Base-by-base conservation (phyloP, 257 asterid genomes). In the Verbascum thapsus region DNA sequence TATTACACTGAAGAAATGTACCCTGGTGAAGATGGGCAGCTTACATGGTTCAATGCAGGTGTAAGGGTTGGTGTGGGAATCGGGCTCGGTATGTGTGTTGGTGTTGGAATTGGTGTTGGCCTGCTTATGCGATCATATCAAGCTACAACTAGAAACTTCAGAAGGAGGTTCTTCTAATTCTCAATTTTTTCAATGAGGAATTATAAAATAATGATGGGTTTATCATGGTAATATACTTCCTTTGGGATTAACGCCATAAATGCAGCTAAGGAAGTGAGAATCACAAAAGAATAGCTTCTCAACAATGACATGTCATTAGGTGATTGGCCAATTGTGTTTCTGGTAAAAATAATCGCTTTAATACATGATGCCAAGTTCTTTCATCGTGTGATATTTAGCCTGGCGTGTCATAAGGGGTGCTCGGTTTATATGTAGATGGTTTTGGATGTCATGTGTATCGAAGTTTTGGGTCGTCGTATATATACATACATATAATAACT, bases 21-120 rank as follows among this genome's bases (percentile, higher is more conserved):
- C 63, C 26, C 72, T 5, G 85, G 88, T 60, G 86, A 84, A 75
- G 86, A 84, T 35, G 91, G 88, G 11, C 80, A 84, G 67, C 86
- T 81, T 38, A 56, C 85, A 1, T 84, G 88, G 88, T 84, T 84
- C 70, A 81, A 81, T 11, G 81, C 88, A 55, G 91, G 91, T 61
- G 88, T 84, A 63, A 75, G 86, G 56, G 91, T 84, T 9, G 91
- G 91, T 13, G 84, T 84, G 1, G 88, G 91, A 39, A 81, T 84
- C 60, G 81, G 88, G 42, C 88, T 84, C 11, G 87, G 86, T 22
- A 77, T 84, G 81, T 84, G 91, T 73, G 76, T 84, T 45, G 88
- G 88, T 8, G 84, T 79, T 1, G 86, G 88, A 37, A 76, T 84
- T 7, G 81, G 88, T 42, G 86, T 84, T 20, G 88, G 86, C 43